phyloP scores from a whole-genome alignment of 108 stramenopile species.

The Cyclotella cryptica region DNA sequence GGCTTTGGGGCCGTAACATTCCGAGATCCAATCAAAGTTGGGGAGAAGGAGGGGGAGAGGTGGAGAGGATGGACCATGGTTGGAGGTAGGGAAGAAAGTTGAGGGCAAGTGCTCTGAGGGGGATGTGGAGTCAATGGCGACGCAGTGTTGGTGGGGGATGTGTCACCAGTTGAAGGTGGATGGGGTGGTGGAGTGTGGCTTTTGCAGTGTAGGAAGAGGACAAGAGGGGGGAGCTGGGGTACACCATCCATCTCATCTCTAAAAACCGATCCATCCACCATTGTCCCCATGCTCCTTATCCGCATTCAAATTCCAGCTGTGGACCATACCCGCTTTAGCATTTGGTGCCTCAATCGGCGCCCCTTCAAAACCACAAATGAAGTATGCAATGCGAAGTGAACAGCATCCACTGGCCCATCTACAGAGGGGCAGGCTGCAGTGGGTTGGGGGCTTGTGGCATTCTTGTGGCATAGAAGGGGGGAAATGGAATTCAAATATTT shows the following conservation, averaged over 20 bases:
- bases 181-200: constrained; percentile 71
- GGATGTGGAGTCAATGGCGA: background rate
- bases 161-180: constrained; percentile 40
- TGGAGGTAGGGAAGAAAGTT: constrained; percentile 70
- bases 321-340: constrained; percentile 80
- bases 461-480: too few species aligned
- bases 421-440: too few species aligned
- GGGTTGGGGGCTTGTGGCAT: too few species aligned
- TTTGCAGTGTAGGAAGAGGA: constrained; percentile 63
- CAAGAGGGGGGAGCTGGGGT: constrained; percentile 53
- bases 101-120: constrained; percentile 46
- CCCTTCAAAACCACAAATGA: constrained; percentile 86
- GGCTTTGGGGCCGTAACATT: constrained; percentile 85
- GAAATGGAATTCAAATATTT: too few species aligned
- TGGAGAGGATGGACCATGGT: constrained; percentile 64
- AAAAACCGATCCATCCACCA: constrained; percentile 59
- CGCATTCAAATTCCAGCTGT: constrained; percentile 81
- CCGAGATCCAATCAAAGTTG: constrained; percentile 84
- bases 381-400: constrained; percentile 67
- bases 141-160: constrained; percentile 4
- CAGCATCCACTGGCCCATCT: constrained; percentile 73
- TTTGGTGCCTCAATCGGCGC: constrained; percentile 53
- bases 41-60: constrained; percentile 76
- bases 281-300: constrained; percentile 59
- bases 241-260: constrained; percentile 76